Evolutionary conservation across 495 filamentous ascomycete genomes (phyloP), one percentile per base, ranked within the genome.

Genomic region (Hypoxylon trugodes): DNA sequence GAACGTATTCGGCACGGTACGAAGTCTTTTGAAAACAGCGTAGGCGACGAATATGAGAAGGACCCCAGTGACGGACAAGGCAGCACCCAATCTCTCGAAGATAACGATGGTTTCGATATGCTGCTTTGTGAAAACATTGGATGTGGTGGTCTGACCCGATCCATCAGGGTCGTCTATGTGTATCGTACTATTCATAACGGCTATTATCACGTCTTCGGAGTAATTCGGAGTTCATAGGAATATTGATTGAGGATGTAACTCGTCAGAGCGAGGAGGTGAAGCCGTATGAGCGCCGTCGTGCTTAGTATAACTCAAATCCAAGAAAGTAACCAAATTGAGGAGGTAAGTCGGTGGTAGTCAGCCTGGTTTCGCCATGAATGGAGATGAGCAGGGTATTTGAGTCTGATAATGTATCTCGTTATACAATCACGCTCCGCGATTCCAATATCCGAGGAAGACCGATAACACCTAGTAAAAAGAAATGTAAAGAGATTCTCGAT

Each of bases 1-100:
- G 15, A 96, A 84, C 0, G 89, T 86, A 66, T 94, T 96, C 56
- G 92, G 91, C 2, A 91, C 88, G 48, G 90, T 92, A 16, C 89
- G 81, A 35, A 90, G 84, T 22, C 78, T 72, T 52, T 77, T 79
- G 41, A 82, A 86, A 3, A 80, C 51, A 6, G 84, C 73, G 68
- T 90, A 96, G 35, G 90, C 89, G 37, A 84, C 64, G 52, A 96
- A 81, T 26, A 96, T 90, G 56, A 91, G 81, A 32, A 84, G 71
- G 8, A 90, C 87, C 9, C 86, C 87, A 1, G 86, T 37, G 12
- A 95, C 68, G 3, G 91, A 94, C 56, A 96, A 73, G 8, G 75
- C 75, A 25, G 81, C 81, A 6, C 78, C 78, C 9, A 75, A 42
- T 40, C 81, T 74, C 69, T 85, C 82, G 21, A 82, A 73, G 38